Percentiles rank a stretch among this genome's conserved stretches.
Evolutionary conservation across 1,139 yeast genomes (phyloP).

Genomic region (Lodderomyces parapsilosis): DNA sequence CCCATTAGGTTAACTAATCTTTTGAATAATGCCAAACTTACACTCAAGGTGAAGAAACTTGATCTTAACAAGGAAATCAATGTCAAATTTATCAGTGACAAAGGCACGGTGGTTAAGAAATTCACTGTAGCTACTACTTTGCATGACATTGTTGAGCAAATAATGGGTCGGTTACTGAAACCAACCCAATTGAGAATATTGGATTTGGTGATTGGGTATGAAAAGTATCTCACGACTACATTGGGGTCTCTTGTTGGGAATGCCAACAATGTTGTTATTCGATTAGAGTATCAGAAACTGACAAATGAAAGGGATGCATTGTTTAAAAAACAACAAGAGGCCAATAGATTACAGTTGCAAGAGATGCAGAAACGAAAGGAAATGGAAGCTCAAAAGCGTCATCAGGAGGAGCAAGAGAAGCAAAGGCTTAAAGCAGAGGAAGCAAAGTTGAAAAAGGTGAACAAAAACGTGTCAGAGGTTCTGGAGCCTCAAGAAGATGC

Average conservation of each 20-base stretch:
- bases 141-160: conserved; percentile 13
- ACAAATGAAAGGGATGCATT: conserved; percentile 8
- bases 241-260: conserved; percentile 19
- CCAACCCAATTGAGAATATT: conserved; percentile 12
- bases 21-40: conserved; percentile 31
- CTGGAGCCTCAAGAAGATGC: conserved; percentile 4
- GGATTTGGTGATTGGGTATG: conserved; percentile 12
- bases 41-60: conserved; percentile 17
- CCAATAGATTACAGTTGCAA: conserved; percentile 20
- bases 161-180: conserved; percentile 11
- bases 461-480: not conserved
- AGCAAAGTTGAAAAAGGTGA: not conserved
- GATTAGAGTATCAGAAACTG: conserved; percentile 19
- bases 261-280: conserved; percentile 18
- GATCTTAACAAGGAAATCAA: conserved; percentile 19
- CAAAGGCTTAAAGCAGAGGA: conserved; percentile 1
- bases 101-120: conserved; percentile 10
- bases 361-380: conserved; percentile 9
- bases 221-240: conserved; percentile 10
- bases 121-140: conserved; percentile 13
- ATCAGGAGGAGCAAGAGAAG: not conserved
- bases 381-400: conserved; percentile 1
- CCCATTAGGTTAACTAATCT: conserved; percentile 36
- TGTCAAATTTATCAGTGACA: conserved; percentile 23
- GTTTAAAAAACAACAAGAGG: conserved; percentile 20